Conservation (phyloP, 2,329 filamentous ascomycete genomes). For the Lachnum nothofagi region DNA sequence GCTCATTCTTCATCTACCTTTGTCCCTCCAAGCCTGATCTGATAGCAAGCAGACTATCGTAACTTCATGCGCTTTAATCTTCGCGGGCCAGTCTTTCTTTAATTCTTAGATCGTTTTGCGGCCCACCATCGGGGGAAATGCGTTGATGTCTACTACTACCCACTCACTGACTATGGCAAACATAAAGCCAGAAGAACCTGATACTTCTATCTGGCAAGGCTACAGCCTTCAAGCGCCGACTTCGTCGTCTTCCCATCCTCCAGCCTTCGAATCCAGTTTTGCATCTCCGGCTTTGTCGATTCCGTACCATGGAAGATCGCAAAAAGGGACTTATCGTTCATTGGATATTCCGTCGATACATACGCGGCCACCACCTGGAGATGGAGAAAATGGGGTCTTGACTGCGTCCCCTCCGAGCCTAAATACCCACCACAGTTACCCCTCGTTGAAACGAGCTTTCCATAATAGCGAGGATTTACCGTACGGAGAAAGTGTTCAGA, state of each 20-base stretch:
- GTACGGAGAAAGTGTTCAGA: constrained; percentile 28
- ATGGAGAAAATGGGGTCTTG: constrained; percentile 20
- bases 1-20: constrained; percentile 26
- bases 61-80: constrained; percentile 19
- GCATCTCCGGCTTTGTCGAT: constrained; percentile 22
- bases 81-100: constrained; percentile 16
- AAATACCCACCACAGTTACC: constrained; percentile 31
- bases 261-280: constrained; percentile 26
- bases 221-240: constrained; percentile 28
- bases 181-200: constrained; percentile 32
- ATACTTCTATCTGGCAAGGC: constrained; percentile 31
- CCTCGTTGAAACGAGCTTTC: constrained; percentile 32
- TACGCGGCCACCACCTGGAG: constrained; percentile 20
- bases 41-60: constrained; percentile 22
- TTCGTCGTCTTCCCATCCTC: constrained; percentile 21
- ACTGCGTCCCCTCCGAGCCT: constrained; percentile 28
- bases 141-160: constrained; percentile 31
- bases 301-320: constrained; percentile 26
- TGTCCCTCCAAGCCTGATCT: constrained; percentile 23
- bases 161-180: constrained; percentile 32
- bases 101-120: constrained; percentile 10
- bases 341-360: constrained; percentile 29
- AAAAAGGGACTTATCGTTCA: constrained; percentile 29
- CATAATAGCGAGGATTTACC: constrained; percentile 25
- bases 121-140: constrained; percentile 19